Conservation (phyloP, 2,329 filamentous ascomycete species). For the Alternaria brassicae region DNA sequence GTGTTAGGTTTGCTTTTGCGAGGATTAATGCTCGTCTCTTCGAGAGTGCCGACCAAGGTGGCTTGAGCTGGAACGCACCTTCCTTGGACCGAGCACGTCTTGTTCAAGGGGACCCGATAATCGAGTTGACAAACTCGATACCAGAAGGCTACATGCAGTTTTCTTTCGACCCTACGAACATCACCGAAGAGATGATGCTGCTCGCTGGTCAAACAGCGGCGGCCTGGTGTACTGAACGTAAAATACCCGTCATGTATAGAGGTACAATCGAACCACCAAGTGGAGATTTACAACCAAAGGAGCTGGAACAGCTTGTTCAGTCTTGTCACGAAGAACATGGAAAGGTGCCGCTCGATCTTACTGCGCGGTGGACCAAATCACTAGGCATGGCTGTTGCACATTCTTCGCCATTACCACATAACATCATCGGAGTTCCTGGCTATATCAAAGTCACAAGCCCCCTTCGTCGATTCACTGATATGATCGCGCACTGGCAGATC, state of each 20-base stretch:
- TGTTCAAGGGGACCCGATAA: slow-evolving; percentile 55
- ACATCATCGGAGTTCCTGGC: slow-evolving; percentile 58
- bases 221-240: slow-evolving; percentile 59
- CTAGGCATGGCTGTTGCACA: slow-evolving; percentile 54
- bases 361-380: slow-evolving; percentile 53
- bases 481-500: slow-evolving; percentile 70
- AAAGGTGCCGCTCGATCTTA: slow-evolving; percentile 45
- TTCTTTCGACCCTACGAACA: slow-evolving; percentile 34
- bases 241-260: slow-evolving; percentile 60
- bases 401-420: slow-evolving; percentile 58
- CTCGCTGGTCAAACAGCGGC: slow-evolving; percentile 61
- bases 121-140: slow-evolving; percentile 38
- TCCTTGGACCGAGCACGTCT: slow-evolving; percentile 47
- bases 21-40: slow-evolving; percentile 48
- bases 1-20: slow-evolving; percentile 43
- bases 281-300: slow-evolving; percentile 17
- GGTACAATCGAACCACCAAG: slow-evolving; percentile 45
- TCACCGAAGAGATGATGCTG: slow-evolving; percentile 59
- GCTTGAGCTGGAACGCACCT: slow-evolving; percentile 53
- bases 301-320: slow-evolving; percentile 46
- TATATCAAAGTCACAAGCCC: slow-evolving; percentile 68
- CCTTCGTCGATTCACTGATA: slow-evolving; percentile 66
- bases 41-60: slow-evolving; percentile 35
- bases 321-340: slow-evolving; percentile 49
- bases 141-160: slow-evolving; percentile 15